Conservation (phyloP, 305 asterid species). For the Fraxinus paxiana region DNA sequence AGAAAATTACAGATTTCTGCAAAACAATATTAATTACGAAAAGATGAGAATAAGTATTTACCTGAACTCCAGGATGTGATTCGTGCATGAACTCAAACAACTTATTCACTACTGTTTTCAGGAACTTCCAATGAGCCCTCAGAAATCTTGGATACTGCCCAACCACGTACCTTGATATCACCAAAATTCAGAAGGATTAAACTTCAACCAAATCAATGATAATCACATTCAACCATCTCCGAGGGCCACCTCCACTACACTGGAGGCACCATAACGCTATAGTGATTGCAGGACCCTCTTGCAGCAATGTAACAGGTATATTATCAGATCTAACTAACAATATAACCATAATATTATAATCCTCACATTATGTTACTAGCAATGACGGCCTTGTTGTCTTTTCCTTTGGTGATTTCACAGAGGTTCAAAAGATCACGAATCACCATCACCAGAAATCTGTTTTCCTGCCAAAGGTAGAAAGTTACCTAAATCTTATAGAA, state of each 20-base stretch:
- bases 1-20: not conserved
- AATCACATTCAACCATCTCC: not conserved
- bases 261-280: not conserved
- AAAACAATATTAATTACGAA: not conserved
- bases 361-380: slow-evolving; percentile 98
- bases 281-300: not conserved
- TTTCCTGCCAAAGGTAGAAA: slow-evolving; percentile 57
- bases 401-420: slow-evolving; percentile 94
- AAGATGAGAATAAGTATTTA: slow-evolving; percentile 24
- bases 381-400: slow-evolving; percentile 98
- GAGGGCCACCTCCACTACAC: not conserved
- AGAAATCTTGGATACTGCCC: slow-evolving; percentile 97
- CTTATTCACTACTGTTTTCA: slow-evolving; percentile 97
- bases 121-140: slow-evolving; percentile 99
- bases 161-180: slow-evolving; percentile 81
- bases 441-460: slow-evolving; percentile 96
- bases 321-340: not conserved
- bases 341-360: not conserved
- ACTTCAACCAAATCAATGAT: not conserved
- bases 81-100: slow-evolving; percentile 99
- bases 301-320: slow-evolving; percentile 14
- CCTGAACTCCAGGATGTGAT: slow-evolving; percentile 99
- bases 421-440: slow-evolving; percentile 94
- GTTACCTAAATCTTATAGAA: not conserved
- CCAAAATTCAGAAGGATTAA: slow-evolving; percentile 9